These are phyloP conservation scores for Rhodotorula mucilaginosa DNA, from an alignment of 1,284 basidiomycete species.

Conservation along the genomic window DNA sequence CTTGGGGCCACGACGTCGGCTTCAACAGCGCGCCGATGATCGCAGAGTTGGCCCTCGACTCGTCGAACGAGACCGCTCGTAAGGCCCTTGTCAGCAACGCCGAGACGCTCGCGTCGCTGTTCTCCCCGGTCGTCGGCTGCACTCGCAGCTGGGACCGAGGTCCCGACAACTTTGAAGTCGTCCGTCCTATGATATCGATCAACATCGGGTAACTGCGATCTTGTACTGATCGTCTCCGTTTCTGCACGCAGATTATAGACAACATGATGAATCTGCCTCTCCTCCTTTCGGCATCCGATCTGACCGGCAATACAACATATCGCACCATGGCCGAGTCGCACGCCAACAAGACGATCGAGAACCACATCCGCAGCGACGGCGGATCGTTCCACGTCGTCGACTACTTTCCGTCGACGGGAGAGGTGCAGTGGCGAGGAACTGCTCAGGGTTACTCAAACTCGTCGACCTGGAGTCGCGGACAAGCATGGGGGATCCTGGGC, in stretches of 20 bases:
- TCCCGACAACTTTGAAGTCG: constrained; percentile 59
- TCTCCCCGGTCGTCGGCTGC: constrained; percentile 54
- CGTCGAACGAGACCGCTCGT: constrained; percentile 51
- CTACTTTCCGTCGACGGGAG: constrained; percentile 63
- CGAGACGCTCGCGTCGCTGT: constrained; percentile 51
- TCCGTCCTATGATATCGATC: background rate
- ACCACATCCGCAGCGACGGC: constrained; percentile 65
- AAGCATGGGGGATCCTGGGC: constrained; percentile 68
- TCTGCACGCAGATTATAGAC: constrained; percentile 13
- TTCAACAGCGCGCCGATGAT: constrained; percentile 66
- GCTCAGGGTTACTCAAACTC: constrained; percentile 50
- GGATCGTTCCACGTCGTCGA: constrained; percentile 64
- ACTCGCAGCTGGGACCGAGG: constrained; percentile 59
- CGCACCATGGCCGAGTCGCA: constrained; percentile 62
- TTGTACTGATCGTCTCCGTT: background rate
- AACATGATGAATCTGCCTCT: constrained; percentile 67
- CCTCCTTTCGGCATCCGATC: constrained; percentile 57
- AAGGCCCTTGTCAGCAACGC: constrained; percentile 50
- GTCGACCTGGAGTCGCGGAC: constrained; percentile 65
- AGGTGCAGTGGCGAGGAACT: constrained; percentile 59
- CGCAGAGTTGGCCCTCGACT: constrained; percentile 55
- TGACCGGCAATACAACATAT: constrained; percentile 60
- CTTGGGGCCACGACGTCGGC: constrained; percentile 64
- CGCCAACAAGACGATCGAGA: constrained; percentile 63
- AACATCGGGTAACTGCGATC: no score